A percentile compares a stretch with the other conserved stretches of the same genome.
Conservation (phyloP, 345 rosid genomes). For the Salix purpurea region DNA sequence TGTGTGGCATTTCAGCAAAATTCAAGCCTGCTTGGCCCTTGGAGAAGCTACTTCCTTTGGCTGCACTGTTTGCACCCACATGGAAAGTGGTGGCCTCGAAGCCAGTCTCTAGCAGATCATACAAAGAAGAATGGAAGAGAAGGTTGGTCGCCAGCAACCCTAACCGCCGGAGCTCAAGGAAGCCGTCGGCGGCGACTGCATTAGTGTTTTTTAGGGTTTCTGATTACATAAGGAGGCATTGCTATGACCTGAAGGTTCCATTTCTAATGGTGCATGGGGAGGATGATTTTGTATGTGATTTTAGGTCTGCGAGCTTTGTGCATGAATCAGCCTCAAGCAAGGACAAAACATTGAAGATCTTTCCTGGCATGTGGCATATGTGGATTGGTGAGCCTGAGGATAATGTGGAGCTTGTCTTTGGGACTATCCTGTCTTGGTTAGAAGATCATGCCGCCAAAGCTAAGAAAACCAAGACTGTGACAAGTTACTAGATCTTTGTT, state of each 20-base stretch:
- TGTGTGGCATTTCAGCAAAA: conserved; percentile 33
- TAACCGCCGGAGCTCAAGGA: conserved; percentile 11
- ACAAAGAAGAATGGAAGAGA: conserved; percentile 33
- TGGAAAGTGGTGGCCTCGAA: conserved; percentile 26
- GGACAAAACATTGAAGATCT: conserved; percentile 25
- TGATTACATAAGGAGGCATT: conserved; percentile 17
- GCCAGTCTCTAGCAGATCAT: conserved; percentile 18
- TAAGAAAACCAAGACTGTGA: neutral
- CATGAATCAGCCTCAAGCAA: conserved; percentile 21
- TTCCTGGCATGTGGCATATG: conserved; percentile 31
- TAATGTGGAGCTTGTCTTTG: conserved; percentile 23
- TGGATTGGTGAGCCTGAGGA: conserved; percentile 24
- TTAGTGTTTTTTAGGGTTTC: conserved; percentile 28
- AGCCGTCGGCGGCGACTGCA: conserved; percentile 25
- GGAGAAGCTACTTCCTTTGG: conserved; percentile 28
- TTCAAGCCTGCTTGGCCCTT: conserved; percentile 28
- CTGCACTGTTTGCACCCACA: conserved; percentile 15
- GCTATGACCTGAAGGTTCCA: conserved; percentile 21
- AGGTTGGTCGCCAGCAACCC: conserved; percentile 18
- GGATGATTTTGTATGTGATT: conserved; percentile 23
- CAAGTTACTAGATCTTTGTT: neutral
- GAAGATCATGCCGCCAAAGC: conserved; percentile 4
- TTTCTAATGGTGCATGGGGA: conserved; percentile 24
- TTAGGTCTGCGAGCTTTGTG: conserved; percentile 10
- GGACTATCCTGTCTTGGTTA: conserved; percentile 17